Percentiles rank a stretch among this genome's conserved stretches.
Evolutionary conservation across 768 basidiomycete genomes (phyloP).

Genomic region (Paxillus rubicundulus): DNA sequence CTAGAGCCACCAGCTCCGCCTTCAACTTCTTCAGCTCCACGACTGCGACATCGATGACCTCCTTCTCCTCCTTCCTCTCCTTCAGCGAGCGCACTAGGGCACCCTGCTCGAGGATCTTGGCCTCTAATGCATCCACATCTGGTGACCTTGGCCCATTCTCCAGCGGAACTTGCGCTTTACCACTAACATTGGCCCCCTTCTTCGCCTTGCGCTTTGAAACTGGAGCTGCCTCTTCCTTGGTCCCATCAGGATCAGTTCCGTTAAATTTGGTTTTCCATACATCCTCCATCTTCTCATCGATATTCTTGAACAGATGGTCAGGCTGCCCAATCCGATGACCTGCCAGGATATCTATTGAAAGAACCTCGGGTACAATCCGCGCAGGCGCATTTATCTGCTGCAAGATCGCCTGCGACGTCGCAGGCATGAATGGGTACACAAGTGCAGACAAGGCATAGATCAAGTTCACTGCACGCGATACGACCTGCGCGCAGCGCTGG

Average conservation of each 20-base stretch:
- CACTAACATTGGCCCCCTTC: conserved; percentile 49
- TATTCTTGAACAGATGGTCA: conserved; percentile 89
- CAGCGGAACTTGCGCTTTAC: conserved; percentile 41
- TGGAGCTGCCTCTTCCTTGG: conserved; percentile 42
- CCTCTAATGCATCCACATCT: conserved; percentile 71
- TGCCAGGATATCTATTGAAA: conserved; percentile 79
- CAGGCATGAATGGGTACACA: conserved; percentile 95
- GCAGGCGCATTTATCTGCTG: conserved; percentile 87
- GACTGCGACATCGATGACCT: conserved; percentile 44
- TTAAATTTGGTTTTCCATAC: conserved; percentile 80
- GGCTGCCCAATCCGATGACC: conserved; percentile 86
- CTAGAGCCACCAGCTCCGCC: conserved; percentile 40
- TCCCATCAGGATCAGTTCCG: conserved; percentile 47
- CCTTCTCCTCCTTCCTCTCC: conserved; percentile 45
- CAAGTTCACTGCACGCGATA: conserved; percentile 87
- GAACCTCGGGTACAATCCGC: conserved; percentile 68
- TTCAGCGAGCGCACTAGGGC: conserved; percentile 71
- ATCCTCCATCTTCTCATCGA: conserved; percentile 87
- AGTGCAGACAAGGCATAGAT: conserved; percentile 87
- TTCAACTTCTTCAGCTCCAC: conserved; percentile 66
- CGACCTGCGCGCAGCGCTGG: conserved; percentile 83
- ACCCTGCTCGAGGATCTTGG: conserved; percentile 74
- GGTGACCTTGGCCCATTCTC: conserved; percentile 62
- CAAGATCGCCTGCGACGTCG: conserved; percentile 78
- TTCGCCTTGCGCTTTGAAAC: conserved; percentile 52